Evolutionary conservation across 164 flowering plant genomes (phyloP).

Genomic region (Hamamelis virginiana): DNA sequence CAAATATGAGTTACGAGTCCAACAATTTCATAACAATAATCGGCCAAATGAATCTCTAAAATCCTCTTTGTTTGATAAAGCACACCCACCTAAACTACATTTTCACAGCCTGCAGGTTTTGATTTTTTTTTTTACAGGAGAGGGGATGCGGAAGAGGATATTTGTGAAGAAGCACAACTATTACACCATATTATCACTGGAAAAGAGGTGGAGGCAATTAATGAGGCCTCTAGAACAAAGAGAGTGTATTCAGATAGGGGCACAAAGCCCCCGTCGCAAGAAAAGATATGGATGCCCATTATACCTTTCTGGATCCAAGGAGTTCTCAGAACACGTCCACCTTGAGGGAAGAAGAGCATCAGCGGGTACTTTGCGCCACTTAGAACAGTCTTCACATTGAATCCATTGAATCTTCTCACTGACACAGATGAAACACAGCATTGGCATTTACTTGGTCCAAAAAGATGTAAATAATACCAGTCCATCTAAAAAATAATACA

Average conservation of each 20-base stretch:
- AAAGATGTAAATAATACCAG: not conserved
- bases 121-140: too few relatives aligned
- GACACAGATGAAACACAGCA: constrained; percentile 11
- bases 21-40: not conserved
- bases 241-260: not conserved
- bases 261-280: not conserved
- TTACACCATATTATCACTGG: too few relatives aligned
- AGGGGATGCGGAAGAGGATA: too few relatives aligned
- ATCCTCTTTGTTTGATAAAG: not conserved
- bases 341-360: constrained; percentile 53
- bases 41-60: not conserved
- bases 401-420: constrained; percentile 62
- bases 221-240: not conserved
- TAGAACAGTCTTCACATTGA: constrained; percentile 70
- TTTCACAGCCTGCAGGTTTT: not conserved
- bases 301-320: constrained; percentile 76
- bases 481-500: constrained; percentile 1
- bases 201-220: not conserved
- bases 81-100: not conserved
- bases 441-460: constrained; percentile 6
- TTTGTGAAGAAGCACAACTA: too few relatives aligned
- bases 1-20: not conserved
- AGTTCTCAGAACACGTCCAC: constrained; percentile 72
- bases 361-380: constrained; percentile 63
- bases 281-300: not conserved